Conservation (phyloP, 2,329 filamentous ascomycete genomes). For the Teratosphaeria destructans region DNA sequence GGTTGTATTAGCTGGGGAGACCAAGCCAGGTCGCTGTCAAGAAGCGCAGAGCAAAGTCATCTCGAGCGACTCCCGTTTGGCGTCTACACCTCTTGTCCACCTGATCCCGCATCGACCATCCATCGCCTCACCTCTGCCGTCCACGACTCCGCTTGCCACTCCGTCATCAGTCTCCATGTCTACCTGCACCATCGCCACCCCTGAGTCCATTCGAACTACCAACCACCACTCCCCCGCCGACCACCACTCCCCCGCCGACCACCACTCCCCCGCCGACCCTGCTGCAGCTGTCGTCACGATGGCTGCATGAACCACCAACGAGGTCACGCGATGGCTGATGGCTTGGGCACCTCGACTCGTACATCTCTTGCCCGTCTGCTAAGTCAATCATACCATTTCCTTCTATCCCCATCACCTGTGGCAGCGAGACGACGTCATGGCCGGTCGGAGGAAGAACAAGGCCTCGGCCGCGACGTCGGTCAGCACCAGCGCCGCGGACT, state of each 20-base stretch:
- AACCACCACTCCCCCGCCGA: slow-evolving; percentile 18
- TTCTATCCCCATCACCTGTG: slow-evolving; percentile 9
- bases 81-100: background rate
- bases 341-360: slow-evolving; percentile 3
- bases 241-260: slow-evolving; percentile 11
- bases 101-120: slow-evolving; percentile 3
- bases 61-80: background rate
- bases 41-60: slow-evolving; percentile 21
- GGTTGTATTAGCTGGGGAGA: slow-evolving; percentile 48
- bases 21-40: slow-evolving; percentile 24
- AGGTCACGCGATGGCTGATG: slow-evolving; percentile 28
- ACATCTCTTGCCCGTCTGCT: slow-evolving; percentile 1
- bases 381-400: background rate
- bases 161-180: slow-evolving; percentile 1
- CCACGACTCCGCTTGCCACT: background rate
- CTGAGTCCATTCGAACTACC: slow-evolving; percentile 8
- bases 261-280: slow-evolving; percentile 10
- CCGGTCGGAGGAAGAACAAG: background rate
- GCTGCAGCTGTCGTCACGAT: slow-evolving; percentile 22
- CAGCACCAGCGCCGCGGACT: slow-evolving; percentile 13
- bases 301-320: slow-evolving; percentile 28
- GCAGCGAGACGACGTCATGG: slow-evolving; percentile 17
- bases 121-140: background rate
- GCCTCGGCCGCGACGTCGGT: slow-evolving; percentile 2
- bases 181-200: background rate